phyloP scores from a whole-genome alignment of 2,329 filamentous ascomycete species.

The Ophiostoma quercus region DNA sequence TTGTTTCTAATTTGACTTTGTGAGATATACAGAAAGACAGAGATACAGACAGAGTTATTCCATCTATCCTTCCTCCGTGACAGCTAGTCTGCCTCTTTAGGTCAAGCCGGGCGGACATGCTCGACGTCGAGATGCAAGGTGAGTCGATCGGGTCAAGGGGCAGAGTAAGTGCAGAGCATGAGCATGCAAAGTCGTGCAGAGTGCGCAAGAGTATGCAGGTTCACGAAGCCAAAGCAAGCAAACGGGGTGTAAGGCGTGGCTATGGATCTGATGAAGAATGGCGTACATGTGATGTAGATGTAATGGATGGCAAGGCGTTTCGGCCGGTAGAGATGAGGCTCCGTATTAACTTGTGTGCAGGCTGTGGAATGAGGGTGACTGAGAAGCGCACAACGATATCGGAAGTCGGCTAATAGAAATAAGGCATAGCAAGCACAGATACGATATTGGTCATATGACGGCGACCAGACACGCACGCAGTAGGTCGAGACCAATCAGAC shows the following conservation, averaged over 20 bases:
- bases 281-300: neutral
- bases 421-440: too few species aligned
- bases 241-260: neutral
- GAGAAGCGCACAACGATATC: too few species aligned
- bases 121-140: conserved; percentile 2
- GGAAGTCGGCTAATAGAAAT: too few species aligned
- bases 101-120: neutral
- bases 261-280: conserved; percentile 7
- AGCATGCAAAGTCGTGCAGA: too few species aligned
- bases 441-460: too few species aligned
- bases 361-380: too few species aligned
- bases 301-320: neutral
- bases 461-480: too few species aligned
- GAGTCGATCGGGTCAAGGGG: neutral
- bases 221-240: neutral
- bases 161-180: too few species aligned
- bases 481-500: too few species aligned
- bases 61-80: neutral
- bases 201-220: neutral
- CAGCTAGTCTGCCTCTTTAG: neutral
- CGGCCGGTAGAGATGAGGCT: neutral
- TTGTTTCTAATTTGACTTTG: too few species aligned
- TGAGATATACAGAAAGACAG: too few species aligned
- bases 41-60: neutral
- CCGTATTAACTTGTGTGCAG: too few species aligned